Conservation (phyloP, 2,329 filamentous ascomycete species). For the Calonectria naviculata region DNA sequence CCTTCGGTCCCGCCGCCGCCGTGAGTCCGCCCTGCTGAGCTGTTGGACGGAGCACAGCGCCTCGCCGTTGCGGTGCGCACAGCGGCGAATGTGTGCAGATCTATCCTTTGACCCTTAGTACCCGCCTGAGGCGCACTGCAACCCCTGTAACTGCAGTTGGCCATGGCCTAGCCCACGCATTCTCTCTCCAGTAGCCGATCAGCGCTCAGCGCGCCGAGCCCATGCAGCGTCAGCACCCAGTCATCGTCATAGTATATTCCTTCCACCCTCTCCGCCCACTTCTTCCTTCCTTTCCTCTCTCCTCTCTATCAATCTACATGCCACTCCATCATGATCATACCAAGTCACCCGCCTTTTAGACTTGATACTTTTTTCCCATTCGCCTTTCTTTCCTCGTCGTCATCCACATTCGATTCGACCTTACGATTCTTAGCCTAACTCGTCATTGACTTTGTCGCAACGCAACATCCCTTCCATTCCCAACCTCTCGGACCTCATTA, state of each 20-base stretch:
- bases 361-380: slow-evolving; percentile 34
- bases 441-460: slow-evolving; percentile 25
- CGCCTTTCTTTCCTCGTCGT: slow-evolving; percentile 26
- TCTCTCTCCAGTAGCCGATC: slow-evolving; percentile 6
- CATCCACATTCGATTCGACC: slow-evolving; percentile 29
- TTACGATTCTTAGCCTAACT: slow-evolving; percentile 30
- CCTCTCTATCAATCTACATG: slow-evolving; percentile 28
- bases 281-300: slow-evolving; percentile 23
- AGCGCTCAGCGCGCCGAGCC: background rate
- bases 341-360: slow-evolving; percentile 32
- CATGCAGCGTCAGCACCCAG: slow-evolving; percentile 16
- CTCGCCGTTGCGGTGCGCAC: background rate
- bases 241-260: slow-evolving; percentile 31
- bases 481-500: slow-evolving; percentile 7
- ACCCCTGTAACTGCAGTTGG: slow-evolving; percentile 8
- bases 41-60: background rate
- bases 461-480: slow-evolving; percentile 19
- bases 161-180: background rate
- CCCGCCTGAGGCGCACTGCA: slow-evolving; percentile 16
- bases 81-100: background rate
- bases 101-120: slow-evolving; percentile 5
- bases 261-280: slow-evolving; percentile 13
- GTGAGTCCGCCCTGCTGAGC: slow-evolving; percentile 2
- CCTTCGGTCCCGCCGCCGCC: background rate
- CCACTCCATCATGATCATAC: slow-evolving; percentile 40